A percentile compares a stretch with the other conserved stretches of the same genome.
Evolutionary conservation across 768 basidiomycete genomes (phyloP).

Genomic region (Xerocomellus chrysenteron): DNA sequence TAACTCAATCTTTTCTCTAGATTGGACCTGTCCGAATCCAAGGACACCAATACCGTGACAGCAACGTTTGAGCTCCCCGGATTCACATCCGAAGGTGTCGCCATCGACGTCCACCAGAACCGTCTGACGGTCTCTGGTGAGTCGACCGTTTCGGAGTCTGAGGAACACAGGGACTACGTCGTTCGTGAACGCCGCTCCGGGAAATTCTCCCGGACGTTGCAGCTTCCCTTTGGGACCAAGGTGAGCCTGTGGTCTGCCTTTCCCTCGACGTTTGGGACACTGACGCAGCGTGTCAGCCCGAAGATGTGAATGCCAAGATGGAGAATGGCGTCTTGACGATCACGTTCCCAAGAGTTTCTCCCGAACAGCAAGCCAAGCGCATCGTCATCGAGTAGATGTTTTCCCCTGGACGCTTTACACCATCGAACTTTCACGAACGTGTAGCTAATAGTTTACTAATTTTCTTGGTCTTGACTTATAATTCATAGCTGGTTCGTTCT

Average conservation of each 20-base stretch:
- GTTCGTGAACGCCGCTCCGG: slow-evolving; percentile 47
- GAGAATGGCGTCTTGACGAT: slow-evolving; percentile 47
- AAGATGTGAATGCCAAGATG: slow-evolving; percentile 48
- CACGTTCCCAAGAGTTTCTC: slow-evolving; percentile 44
- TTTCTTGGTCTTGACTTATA: too few relatives aligned
- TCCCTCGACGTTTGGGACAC: neutral
- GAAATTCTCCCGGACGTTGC: slow-evolving; percentile 37
- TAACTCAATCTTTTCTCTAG: slow-evolving; percentile 21
- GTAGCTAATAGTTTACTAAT: too few relatives aligned
- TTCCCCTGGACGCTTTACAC: neutral
- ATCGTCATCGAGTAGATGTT: neutral
- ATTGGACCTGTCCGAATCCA: slow-evolving; percentile 48
- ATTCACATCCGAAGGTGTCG: slow-evolving; percentile 46
- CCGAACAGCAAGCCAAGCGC: slow-evolving; percentile 33
- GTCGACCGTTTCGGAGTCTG: slow-evolving; percentile 29
- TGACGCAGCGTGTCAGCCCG: slow-evolving; percentile 29
- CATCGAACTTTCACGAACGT: too few relatives aligned
- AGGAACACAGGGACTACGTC: slow-evolving; percentile 38
- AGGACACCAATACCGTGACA: slow-evolving; percentile 41
- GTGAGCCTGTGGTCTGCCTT: slow-evolving; percentile 20
- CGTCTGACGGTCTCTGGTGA: slow-evolving; percentile 50
- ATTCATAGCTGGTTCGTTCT: too few relatives aligned
- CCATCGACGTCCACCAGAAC: slow-evolving; percentile 47
- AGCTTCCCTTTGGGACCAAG: slow-evolving; percentile 41
- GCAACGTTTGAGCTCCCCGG: slow-evolving; percentile 59